phyloP scores from a whole-genome alignment of 148 eudicot species.

The Polygonum maritimum region DNA sequence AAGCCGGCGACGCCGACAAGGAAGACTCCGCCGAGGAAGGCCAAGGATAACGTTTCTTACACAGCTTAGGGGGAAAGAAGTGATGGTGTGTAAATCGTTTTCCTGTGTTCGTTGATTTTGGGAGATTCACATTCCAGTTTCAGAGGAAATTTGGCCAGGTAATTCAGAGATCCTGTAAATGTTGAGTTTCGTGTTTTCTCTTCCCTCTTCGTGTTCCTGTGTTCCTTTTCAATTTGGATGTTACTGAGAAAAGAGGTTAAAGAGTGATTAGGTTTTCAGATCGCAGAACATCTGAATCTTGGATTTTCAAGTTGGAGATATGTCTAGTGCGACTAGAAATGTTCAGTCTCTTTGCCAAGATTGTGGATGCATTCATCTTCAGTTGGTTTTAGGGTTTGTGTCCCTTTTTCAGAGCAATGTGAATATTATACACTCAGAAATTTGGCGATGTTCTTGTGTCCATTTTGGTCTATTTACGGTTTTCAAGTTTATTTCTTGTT shows the following conservation, averaged over 20 bases:
- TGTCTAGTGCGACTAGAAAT: neutral
- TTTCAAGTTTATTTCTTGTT: no score
- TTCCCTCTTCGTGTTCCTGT: neutral
- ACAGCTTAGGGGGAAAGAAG: no score
- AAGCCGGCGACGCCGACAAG: constrained; percentile 3
- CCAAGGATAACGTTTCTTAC: neutral
- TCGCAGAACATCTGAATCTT: neutral
- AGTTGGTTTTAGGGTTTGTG: no score
- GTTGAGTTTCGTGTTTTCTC: neutral
- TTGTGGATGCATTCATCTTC: no score
- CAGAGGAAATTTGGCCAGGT: neutral
- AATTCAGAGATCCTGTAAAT: neutral
- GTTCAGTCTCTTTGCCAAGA: neutral
- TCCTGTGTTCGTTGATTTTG: neutral
- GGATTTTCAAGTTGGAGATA: neutral
- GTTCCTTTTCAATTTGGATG: neutral
- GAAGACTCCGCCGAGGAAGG: neutral
- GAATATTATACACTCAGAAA: no score
- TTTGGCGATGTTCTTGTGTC: no score
- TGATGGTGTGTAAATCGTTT: neutral
- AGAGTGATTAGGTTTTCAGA: neutral
- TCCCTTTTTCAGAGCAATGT: no score
- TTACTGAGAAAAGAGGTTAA: neutral
- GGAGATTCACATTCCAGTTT: no score
- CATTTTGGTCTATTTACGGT: no score